These are phyloP conservation scores for Xylariaceae sp. DNA, from an alignment of 2,329 filamentous ascomycete genomes.

Conservation along the genomic window DNA sequence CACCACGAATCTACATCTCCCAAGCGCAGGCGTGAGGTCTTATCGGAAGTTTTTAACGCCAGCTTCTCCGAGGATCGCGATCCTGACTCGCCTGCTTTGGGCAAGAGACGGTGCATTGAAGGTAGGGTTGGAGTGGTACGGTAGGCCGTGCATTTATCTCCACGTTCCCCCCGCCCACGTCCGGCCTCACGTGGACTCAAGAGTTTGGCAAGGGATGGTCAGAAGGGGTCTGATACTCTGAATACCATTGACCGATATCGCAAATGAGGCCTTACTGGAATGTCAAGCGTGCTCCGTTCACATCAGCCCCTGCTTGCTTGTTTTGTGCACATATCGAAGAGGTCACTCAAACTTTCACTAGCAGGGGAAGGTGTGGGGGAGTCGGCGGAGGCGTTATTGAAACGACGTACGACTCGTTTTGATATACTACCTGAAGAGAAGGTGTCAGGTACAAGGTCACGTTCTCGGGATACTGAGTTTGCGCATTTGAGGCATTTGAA, in stretches of 20 bases:
- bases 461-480: too few species aligned
- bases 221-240: too few species aligned
- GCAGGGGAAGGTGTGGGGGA: not conserved
- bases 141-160: slow-evolving; percentile 2
- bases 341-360: not conserved
- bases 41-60: slow-evolving; percentile 26
- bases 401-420: not conserved
- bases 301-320: too few species aligned
- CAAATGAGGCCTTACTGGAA: too few species aligned
- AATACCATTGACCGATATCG: too few species aligned
- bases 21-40: slow-evolving; percentile 22
- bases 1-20: slow-evolving; percentile 11
- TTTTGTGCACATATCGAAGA: not conserved
- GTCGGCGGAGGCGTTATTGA: not conserved
- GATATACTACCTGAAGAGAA: not conserved
- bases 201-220: too few species aligned
- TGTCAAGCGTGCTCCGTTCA: too few species aligned
- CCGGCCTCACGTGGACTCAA: too few species aligned
- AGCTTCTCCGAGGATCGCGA: slow-evolving; percentile 29
- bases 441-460: too few species aligned
- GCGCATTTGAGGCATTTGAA: too few species aligned
- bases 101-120: slow-evolving; percentile 24
- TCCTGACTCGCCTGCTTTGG: slow-evolving; percentile 11
- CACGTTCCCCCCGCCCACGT: too few species aligned
- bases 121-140: slow-evolving; percentile 25